Base-by-base conservation (phyloP, 306 rosid genomes). In the Begonia peltatifolia region DNA sequence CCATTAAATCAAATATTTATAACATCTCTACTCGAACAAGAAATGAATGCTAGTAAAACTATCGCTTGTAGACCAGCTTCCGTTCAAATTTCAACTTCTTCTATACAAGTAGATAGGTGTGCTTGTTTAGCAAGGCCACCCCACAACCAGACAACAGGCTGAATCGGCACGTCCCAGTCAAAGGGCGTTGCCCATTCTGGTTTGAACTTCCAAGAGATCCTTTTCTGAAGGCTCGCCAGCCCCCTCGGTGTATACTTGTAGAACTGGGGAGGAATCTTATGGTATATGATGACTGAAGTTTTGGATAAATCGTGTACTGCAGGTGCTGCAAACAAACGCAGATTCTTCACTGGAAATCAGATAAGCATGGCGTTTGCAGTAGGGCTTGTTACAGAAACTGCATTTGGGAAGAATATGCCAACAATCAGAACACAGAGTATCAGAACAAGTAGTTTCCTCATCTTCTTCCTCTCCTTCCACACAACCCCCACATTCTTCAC, bases 371-470 rank as follows among this genome's bases (percentile, higher is more conserved):
- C 58, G 77, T 61, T 50, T 80, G 20, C 97, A 90, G 16, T 83
- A 83, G 14, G 97, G 84, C 67, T 70, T 83, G 73, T 85, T 82
- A 64, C 97, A 90, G 60, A 67, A 75, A 59, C 62, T 71, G 66
- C 95, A 90, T 61, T 90, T 85, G 10, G 95, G 94, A 66, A 78
- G 80, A 50, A 15, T 59, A 22, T 83, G 79, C 94, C 95, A 85
- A 60, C 97, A 90, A 42, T 68, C 54, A 42, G 67, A 55, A 50
- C 97, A 83, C 66, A 85, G 54, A 23, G 17, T 13, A 59, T 79
- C 85, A 56, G 48, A 72, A 67, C 97, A 85, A 6, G 73, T 84
- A 65, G 71, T 58, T 23, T 70, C 85, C 59, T 79, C 95, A 20
- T 42, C 10, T 69, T 74, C 81, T 49, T 68, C 69, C 6, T 12